Evolutionary conservation across 148 eudicot genomes (phyloP), one percentile per base, ranked within the genome.

Genomic region (Arbutus unedo): DNA sequence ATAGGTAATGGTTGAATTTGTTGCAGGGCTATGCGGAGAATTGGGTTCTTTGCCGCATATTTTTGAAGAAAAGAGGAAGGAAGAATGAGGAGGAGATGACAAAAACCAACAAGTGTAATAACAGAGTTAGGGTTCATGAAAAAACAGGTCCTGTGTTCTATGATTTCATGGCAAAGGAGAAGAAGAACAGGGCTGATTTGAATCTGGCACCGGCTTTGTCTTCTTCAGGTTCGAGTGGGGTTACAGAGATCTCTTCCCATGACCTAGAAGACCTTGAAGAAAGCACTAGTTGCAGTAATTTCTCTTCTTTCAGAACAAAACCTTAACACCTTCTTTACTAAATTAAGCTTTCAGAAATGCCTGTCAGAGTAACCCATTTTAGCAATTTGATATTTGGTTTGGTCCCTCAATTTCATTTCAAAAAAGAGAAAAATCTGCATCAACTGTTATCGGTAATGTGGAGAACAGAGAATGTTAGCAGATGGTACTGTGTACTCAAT

Each of bases 11-110:
- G 79, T 55, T 41, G 6, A 77, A 41, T 77, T 23, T 3, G 25
- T 8, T 78, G 56, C 86, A 84, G 83, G 68, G 67, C 50, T 66
- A 44, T 80, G 56, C 43, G 89, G 92, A 74, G 87, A 85, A 91
- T 74, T 95, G 98, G 98, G 98, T 95, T 14, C 88, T 95, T 18
- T 95, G 98, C 89, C 91, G 98, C 25, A 90, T 93, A 79, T 95
- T 93, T 79, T 81, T 93, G 50, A 95, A 95, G 91, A 93, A 87
- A 84, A 91, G 93, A 81, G 83, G 66, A 76, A 71, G 83, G 51
- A 92, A 91, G 62, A 90, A 83, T 51, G 91, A 91, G 2, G 81
- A 81, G 0, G 90, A 88, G 56, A 54, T 6, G 57, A 68, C 59
- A 5, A 21, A 48, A 74, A 1, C 77, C 6, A 66, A 38, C 14